phyloP scores from a whole-genome alignment of 768 basidiomycete species.

The Paxillus ammoniavirescens region DNA sequence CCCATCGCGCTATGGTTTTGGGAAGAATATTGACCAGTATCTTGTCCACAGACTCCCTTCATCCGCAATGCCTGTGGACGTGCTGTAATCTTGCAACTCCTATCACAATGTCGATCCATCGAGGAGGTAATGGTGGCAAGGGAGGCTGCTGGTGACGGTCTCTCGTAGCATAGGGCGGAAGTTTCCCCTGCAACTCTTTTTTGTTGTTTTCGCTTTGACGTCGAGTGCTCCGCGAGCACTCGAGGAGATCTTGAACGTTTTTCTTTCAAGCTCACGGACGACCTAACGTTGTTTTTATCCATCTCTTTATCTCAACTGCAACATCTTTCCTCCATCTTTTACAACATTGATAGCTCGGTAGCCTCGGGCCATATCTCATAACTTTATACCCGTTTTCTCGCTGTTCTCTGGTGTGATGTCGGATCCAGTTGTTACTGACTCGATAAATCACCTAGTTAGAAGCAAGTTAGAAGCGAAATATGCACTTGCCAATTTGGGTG shows the following conservation, averaged over 20 bases:
- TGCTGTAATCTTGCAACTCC: constrained; percentile 61
- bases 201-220: no score
- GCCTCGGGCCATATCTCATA: background rate
- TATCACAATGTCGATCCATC: constrained; percentile 65
- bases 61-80: constrained; percentile 69
- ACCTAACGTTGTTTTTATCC: background rate
- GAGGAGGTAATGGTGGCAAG: constrained; percentile 42
- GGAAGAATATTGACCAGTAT: background rate
- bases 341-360: background rate
- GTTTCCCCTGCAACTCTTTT: background rate
- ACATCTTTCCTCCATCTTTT: background rate
- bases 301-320: background rate
- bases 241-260: no score
- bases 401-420: background rate
- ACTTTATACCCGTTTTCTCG: background rate
- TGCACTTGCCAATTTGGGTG: no score
- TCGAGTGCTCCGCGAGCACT: no score
- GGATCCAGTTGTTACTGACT: no score
- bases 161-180: background rate
- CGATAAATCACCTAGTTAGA: no score
- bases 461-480: no score
- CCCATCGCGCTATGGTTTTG: background rate
- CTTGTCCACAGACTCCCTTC: constrained; percentile 50
- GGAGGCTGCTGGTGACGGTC: constrained; percentile 8
- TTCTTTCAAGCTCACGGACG: background rate